Base-by-base conservation (phyloP, 2,329 filamentous ascomycete species). In the Aspergillus sclerotialis region DNA sequence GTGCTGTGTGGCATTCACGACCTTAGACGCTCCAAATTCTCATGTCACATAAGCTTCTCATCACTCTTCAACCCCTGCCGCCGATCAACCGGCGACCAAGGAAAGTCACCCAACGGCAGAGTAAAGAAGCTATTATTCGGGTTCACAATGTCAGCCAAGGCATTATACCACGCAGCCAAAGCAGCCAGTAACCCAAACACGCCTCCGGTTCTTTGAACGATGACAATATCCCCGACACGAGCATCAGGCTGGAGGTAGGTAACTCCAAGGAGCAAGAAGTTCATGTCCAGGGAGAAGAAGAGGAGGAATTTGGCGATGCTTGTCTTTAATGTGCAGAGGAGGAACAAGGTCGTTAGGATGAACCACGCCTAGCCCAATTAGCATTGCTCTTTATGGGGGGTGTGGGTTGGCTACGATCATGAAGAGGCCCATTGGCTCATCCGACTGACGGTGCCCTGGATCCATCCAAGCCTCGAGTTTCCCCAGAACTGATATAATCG, bases 251-350 rank as follows among this genome's bases (percentile, higher is more conserved):
- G 29, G 8, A 48, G 30, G 11, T 48, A 37, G 4, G 45, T 38
- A 25, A 48, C 39, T 3, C 42, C 45, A 4, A 48, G 38, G 6
- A 48, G 35, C 1, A 48, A 39, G n/a, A 46, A 49, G 32, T 49
- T 45, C 38, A 49, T 35, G 13, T 49, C 46, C 23, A 49, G 30
- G 28, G 48, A 48, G 27, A 49, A 46, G 33, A 48, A 48, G 4
- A 48, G 19, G 2, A 41, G 36, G 24, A 48, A 46, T 36, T 46
- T 43, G 4, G 45, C 46, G 6, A 46, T 16, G 24, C 35, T 46
- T 6, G 46, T 44, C 15, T 37, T 43, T 4, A 50, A 32, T 3
- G 42, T 49, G 26, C 46, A 44, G 1, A 50, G 26, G 10, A 50
- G 44, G 39, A 48, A 43, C 4, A 50, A 19, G 2, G 46, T 50